Evolutionary conservation across 148 eudicot species (phyloP).

Genomic region (Rhododendron ferrugineum): DNA sequence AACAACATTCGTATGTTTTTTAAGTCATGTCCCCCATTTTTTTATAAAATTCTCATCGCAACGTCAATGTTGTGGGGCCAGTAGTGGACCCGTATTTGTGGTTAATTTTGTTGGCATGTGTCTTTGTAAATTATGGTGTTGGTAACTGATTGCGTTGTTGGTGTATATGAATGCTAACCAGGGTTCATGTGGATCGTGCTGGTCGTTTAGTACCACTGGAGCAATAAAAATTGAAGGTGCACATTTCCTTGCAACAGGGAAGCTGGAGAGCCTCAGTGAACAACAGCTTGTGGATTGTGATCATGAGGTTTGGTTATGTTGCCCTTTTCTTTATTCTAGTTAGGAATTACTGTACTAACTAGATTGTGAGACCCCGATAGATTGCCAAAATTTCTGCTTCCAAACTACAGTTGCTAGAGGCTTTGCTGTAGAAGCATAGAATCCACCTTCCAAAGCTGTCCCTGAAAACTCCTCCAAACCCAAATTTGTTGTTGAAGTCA

Average conservation of each 20-base stretch:
- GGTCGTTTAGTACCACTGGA: conserved; percentile 95
- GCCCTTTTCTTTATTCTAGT: background rate
- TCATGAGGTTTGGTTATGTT: conserved; percentile 56
- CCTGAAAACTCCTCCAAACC: too few relatives aligned
- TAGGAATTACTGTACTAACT: background rate
- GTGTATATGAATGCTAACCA: conserved; percentile 15
- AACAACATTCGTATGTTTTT: too few relatives aligned
- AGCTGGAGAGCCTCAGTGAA: conserved; percentile 89
- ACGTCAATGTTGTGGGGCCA: too few relatives aligned
- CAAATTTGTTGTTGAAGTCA: too few relatives aligned
- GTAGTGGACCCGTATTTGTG: too few relatives aligned
- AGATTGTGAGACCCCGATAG: too few relatives aligned
- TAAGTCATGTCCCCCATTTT: too few relatives aligned
- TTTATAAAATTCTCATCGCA: too few relatives aligned
- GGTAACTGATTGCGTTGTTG: background rate
- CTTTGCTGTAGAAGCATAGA: too few relatives aligned
- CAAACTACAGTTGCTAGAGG: too few relatives aligned
- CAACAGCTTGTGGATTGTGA: conserved; percentile 97
- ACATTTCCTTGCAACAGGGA: conserved; percentile 70
- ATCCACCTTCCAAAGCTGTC: too few relatives aligned
- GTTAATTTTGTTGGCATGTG: background rate
- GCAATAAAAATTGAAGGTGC: conserved; percentile 98
- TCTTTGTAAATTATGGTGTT: background rate
- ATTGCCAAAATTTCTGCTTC: too few relatives aligned
- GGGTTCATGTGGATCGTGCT: conserved; percentile 97